A percentile compares a stretch with the other conserved stretches of the same genome.
phyloP scores from a whole-genome alignment of 805 yeast species.

The Teunomyces panamensis region DNA sequence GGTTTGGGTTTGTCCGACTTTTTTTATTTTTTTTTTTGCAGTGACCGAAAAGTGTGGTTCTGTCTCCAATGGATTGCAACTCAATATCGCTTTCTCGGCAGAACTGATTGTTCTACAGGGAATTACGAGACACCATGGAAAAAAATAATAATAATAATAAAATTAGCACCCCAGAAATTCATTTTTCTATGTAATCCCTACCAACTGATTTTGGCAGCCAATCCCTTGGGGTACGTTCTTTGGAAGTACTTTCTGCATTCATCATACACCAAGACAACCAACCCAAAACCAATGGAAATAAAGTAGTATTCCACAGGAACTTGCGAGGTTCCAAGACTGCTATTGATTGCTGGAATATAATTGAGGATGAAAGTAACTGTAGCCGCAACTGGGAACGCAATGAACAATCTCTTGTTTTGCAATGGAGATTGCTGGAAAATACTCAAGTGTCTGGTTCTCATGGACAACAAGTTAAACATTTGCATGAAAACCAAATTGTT shows the following conservation, averaged over 20 bases:
- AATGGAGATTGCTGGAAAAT: constrained; percentile 42
- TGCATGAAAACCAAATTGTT: constrained; percentile 47
- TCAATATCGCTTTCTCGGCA: too few relatives aligned
- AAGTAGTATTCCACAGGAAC: constrained; percentile 48
- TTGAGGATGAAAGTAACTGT: constrained; percentile 41
- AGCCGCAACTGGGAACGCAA: constrained; percentile 34
- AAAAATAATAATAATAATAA: background rate
- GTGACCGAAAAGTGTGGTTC: too few relatives aligned
- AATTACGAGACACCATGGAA: background rate
- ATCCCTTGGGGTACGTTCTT: constrained; percentile 36
- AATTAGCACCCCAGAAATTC: background rate
- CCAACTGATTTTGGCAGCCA: constrained; percentile 44
- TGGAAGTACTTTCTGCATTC: constrained; percentile 38
- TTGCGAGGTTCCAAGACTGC: constrained; percentile 29
- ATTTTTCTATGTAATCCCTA: constrained; percentile 11
- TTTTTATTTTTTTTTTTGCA: too few relatives aligned
- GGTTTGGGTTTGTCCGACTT: too few relatives aligned
- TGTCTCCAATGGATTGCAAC: too few relatives aligned
- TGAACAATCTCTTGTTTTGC: constrained; percentile 29
- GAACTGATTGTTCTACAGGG: too few relatives aligned
- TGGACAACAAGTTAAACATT: constrained; percentile 42
- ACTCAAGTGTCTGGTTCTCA: constrained; percentile 42
- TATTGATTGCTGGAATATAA: constrained; percentile 40
- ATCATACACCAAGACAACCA: constrained; percentile 37
- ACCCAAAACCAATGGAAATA: constrained; percentile 45